Base-by-base conservation (phyloP, 2,329 filamentous ascomycete species). In the Chaetomiaceae sp. region DNA sequence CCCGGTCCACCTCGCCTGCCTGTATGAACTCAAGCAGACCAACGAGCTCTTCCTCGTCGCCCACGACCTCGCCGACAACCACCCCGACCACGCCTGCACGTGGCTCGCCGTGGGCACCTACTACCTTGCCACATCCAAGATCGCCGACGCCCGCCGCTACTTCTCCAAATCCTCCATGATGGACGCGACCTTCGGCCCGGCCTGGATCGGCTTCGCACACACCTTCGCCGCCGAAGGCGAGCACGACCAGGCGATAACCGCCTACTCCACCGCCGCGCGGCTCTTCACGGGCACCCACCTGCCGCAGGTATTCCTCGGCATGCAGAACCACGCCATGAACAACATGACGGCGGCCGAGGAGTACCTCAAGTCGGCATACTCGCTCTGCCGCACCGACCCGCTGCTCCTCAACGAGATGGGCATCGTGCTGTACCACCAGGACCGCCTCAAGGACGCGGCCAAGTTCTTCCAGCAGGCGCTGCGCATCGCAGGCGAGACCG, bases 141-240 rank as follows among this genome's bases (percentile, higher is more conserved):
- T 99, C 51, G 87, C 93, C 3, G 93, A 99, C 70, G 91, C 95
- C 9, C 83, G 93, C 10, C 83, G 92, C 34, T 99, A 93, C 73
- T 99, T 99, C 68, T 95, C 89, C 63, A 99, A 99, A 70, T 88
- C 95, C 4, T 95, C 89, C 58, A 87, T 97, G 75, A 92, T 99
- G 85, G 91, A 99, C 64, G 88, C 92, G 6, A 92, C 97, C 70
- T 99, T 96, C 62, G 92, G 92, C 0, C 89, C 93, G 1, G 93
- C 93, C 3, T 99, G 93, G 93, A 97, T 99, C 58, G 93, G 95
- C 1, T 99, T 99, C 65, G 93, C 93, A 1, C 95, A 99, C 67
- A 99, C 93, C 0, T 99, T 99, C 66, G 93, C 93, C 1, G 91
- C 90, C 10, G 93, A 99, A 67, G 93, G 93, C 46, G 93, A 99